Conservation (phyloP, 73 alveolate genomes). For the Durusdinium trenchii region DNA sequence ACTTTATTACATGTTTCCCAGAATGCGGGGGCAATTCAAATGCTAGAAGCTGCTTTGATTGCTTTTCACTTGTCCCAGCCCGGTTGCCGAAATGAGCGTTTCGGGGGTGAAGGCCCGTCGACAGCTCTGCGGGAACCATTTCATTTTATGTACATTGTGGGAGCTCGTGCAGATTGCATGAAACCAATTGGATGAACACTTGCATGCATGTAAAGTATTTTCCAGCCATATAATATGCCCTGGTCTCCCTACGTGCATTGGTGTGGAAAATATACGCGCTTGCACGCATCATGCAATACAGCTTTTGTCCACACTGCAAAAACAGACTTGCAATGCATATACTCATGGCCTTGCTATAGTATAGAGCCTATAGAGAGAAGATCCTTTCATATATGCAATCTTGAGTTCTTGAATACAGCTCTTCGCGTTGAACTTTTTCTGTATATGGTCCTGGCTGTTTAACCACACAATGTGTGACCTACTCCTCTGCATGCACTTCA, state of each 20-base stretch:
- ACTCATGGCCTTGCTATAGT: too few species aligned
- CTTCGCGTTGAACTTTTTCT: too few species aligned
- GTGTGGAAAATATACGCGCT: not conserved
- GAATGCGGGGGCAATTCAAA: not conserved
- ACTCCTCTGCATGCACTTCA: too few species aligned
- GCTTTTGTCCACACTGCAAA: not conserved
- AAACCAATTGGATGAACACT: not conserved
- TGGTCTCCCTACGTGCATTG: not conserved
- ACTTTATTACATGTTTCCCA: not conserved
- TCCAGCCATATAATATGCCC: not conserved
- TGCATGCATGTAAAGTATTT: too few species aligned
- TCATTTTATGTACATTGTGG: conserved; percentile 16
- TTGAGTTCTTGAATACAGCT: not conserved
- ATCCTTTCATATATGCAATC: not conserved
- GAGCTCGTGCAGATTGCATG: conserved; percentile 31
- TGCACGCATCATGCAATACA: not conserved
- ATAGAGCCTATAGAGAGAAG: too few species aligned
- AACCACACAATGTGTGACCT: too few species aligned
- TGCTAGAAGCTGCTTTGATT: conserved; percentile 57
- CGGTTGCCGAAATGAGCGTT: conserved; percentile 30
- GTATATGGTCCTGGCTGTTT: too few species aligned
- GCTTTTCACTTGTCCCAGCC: not conserved
- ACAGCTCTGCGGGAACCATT: not conserved
- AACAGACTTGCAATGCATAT: too few species aligned
- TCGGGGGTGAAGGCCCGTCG: conserved; percentile 53